Conservation (phyloP, 441 rosid genomes). For the Pelargonium citronellum region DNA sequence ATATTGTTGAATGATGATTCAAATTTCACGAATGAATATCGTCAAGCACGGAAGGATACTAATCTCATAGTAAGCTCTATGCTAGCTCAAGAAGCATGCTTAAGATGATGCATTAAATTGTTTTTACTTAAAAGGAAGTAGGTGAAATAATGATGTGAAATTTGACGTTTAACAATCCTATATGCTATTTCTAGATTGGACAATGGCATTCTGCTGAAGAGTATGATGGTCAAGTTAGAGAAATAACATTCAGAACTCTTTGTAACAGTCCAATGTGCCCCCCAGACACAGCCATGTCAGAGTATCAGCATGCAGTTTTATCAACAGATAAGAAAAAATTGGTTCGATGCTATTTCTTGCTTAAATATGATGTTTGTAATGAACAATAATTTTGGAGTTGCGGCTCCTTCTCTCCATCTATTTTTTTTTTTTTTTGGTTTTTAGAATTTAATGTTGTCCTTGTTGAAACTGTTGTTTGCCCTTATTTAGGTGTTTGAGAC, state of each 20-base stretch:
- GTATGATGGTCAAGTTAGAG: constrained; percentile 95
- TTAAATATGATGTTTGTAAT: neutral
- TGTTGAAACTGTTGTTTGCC: neutral
- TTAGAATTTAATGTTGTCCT: neutral
- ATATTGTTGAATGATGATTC: constrained; percentile 66
- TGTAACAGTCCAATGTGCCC: constrained; percentile 99
- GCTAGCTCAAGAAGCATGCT: too few relatives aligned
- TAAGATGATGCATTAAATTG: neutral
- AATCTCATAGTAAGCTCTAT: constrained; percentile 59
- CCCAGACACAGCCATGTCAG: constrained; percentile 93
- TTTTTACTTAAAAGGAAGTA: neutral
- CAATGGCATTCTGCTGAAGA: constrained; percentile 90
- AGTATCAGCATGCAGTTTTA: constrained; percentile 79
- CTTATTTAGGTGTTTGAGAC: constrained; percentile 76
- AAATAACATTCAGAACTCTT: constrained; percentile 74
- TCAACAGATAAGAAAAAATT: constrained; percentile 70
- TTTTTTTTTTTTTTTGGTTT: neutral
- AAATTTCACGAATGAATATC: constrained; percentile 55
- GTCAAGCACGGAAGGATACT: constrained; percentile 68
- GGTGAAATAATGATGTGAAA: constrained; percentile 13
- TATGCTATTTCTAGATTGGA: constrained; percentile 59
- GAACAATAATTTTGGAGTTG: neutral
- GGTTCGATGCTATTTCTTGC: constrained; percentile 33
- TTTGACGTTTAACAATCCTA: constrained; percentile 18
- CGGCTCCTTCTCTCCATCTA: neutral